Percentiles rank a stretch among this genome's conserved stretches.
Conservation (phyloP, 108 stramenopile genomes). For the Thalassiosira profunda region DNA sequence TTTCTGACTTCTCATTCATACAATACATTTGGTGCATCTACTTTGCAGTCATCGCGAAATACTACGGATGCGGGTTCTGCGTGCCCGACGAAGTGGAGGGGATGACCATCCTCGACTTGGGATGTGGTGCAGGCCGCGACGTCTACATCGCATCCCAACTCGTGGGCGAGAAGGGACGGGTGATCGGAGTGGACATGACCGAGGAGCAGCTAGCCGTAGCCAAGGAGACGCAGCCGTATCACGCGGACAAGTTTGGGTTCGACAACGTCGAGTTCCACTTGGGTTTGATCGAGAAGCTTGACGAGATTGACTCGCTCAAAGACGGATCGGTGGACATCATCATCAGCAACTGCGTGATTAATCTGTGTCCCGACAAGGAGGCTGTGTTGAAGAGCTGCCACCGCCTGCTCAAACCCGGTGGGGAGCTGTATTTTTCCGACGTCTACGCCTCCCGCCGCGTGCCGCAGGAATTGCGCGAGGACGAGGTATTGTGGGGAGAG, state of each 20-base stretch:
- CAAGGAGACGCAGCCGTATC: conserved; percentile 72
- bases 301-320: conserved; percentile 69
- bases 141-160: conserved; percentile 94
- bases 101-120: conserved; percentile 89
- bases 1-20: no score
- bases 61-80: conserved; percentile 97
- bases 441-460: conserved; percentile 96
- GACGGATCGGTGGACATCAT: conserved; percentile 93
- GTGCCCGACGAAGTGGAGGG: conserved; percentile 92
- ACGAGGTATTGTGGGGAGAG: conserved; percentile 95
- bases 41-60: conserved; percentile 84
- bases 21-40: no score
- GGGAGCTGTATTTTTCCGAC: conserved; percentile 97
- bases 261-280: conserved; percentile 92
- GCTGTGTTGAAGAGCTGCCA: conserved; percentile 91
- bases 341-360: conserved; percentile 98
- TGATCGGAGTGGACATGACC: conserved; percentile 99
- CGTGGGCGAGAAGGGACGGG: conserved; percentile 86
- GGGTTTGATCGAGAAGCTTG: conserved; percentile 91
- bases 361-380: conserved; percentile 96
- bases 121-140: conserved; percentile 96
- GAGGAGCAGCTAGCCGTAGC: conserved; percentile 94
- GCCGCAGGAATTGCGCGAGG: conserved; percentile 71
- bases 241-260: conserved; percentile 91
- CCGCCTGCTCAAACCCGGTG: conserved; percentile 91